Evolutionary conservation across 2,329 filamentous ascomycete species (phyloP).

Genomic region (Cladosporium cucumerinum): DNA sequence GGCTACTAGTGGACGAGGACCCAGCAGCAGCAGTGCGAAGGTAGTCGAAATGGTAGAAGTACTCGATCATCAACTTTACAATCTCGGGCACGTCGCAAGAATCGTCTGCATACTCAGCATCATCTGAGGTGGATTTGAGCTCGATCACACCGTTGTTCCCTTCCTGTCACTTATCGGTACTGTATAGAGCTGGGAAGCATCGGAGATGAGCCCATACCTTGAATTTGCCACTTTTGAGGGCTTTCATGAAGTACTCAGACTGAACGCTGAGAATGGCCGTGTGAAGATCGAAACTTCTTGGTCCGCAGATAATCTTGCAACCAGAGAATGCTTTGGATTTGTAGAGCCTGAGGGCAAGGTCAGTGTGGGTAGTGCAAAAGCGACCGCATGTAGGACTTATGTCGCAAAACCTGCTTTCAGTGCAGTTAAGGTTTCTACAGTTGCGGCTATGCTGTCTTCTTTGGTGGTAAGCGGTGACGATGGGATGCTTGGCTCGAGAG

Average conservation of each 20-base stretch:
- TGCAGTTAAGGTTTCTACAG: background rate
- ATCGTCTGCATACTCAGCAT: slow-evolving; percentile 13
- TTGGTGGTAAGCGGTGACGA: too few relatives aligned
- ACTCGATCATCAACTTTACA: slow-evolving; percentile 29
- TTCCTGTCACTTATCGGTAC: background rate
- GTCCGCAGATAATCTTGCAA: background rate
- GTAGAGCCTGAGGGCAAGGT: background rate
- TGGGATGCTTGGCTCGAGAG: too few relatives aligned
- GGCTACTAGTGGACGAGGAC: too few relatives aligned
- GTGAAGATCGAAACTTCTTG: background rate
- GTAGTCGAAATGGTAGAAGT: slow-evolving; percentile 31
- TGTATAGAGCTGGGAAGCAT: too few relatives aligned
- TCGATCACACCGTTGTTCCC: background rate
- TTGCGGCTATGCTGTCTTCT: too few relatives aligned
- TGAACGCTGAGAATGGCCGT: background rate
- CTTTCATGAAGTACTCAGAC: background rate
- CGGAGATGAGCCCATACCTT: background rate
- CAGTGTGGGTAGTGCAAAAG: background rate
- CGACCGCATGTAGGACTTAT: background rate
- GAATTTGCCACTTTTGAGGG: background rate
- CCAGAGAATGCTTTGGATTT: background rate
- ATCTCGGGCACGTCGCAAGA: slow-evolving; percentile 26
- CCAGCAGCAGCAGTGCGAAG: slow-evolving; percentile 17
- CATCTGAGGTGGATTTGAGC: background rate
- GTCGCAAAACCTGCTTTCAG: background rate